Evolutionary conservation across 108 stramenopile genomes (phyloP).

Genomic region (Nitzschia inconspicua): DNA sequence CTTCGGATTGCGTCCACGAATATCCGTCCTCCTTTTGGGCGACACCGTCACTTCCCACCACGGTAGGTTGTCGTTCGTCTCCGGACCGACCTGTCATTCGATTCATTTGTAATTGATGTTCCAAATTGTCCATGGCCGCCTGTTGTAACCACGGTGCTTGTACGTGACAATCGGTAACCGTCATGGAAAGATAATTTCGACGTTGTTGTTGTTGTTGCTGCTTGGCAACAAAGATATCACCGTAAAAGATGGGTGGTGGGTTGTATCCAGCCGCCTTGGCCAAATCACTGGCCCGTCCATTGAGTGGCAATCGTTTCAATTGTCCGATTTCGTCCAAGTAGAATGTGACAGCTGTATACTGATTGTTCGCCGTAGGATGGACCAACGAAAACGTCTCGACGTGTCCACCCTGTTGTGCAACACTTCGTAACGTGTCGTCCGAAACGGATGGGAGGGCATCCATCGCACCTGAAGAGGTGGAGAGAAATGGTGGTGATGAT

Average conservation of each 20-base stretch:
- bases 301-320: conserved; percentile 67
- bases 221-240: conserved; percentile 77
- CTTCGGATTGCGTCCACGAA: conserved; percentile 70
- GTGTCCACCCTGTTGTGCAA: conserved; percentile 41
- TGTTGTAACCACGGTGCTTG: conserved; percentile 59
- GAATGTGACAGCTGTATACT: conserved; percentile 59
- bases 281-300: conserved; percentile 48
- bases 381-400: conserved; percentile 73
- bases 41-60: conserved; percentile 65
- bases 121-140: conserved; percentile 63
- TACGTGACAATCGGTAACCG: conserved; percentile 38
- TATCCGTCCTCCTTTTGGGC: conserved; percentile 50
- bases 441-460: conserved; percentile 24
- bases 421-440: conserved; percentile 29
- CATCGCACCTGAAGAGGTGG: conserved; percentile 27
- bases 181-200: conserved; percentile 46
- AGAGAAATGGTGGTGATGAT: conserved; percentile 23
- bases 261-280: conserved; percentile 59
- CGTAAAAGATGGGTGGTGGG: conserved; percentile 82
- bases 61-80: conserved; percentile 38
- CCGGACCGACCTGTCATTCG: conserved; percentile 41
- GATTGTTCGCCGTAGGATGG: conserved; percentile 61
- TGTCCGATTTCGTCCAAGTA: conserved; percentile 85
- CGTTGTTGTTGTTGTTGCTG: conserved; percentile 30
- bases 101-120: conserved; percentile 58